Evolutionary conservation across 2,329 filamentous ascomycete species (phyloP).

Genomic region (Neurospora sp.): DNA sequence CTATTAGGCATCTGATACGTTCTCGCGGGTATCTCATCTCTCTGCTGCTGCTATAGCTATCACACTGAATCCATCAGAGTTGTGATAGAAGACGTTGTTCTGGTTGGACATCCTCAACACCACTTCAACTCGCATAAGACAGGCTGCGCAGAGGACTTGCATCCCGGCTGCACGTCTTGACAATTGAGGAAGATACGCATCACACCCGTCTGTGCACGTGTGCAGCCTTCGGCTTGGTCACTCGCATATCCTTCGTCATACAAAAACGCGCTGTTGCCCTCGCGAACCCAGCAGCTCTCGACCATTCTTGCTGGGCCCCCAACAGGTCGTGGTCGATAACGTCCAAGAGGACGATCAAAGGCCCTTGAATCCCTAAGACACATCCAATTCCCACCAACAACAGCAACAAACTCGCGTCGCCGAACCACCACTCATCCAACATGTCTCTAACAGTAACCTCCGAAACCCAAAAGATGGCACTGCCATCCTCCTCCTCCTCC

Average conservation of each 20-base stretch:
- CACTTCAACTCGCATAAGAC: neutral
- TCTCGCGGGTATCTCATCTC: neutral
- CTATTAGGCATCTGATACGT: neutral
- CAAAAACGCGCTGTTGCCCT: neutral
- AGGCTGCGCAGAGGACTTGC: neutral
- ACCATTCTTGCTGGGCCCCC: neutral
- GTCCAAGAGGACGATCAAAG: neutral
- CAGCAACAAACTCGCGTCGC: neutral
- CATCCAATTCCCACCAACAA: neutral
- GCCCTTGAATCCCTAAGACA: neutral
- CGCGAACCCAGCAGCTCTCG: neutral
- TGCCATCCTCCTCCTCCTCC: neutral
- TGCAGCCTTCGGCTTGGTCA: neutral
- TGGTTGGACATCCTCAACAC: neutral
- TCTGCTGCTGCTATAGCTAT: neutral
- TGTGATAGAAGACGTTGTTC: neutral
- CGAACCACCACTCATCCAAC: neutral
- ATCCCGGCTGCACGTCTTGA: neutral
- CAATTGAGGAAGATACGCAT: neutral
- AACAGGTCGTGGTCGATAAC: neutral
- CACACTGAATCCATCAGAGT: neutral
- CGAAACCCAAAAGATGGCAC: slow-evolving; percentile 6
- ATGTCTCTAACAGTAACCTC: slow-evolving; percentile 19
- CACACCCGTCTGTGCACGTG: neutral
- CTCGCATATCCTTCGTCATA: neutral